Evolutionary conservation across 169 alveolate species (phyloP).

Genomic region (Eimeria necatrix): DNA sequence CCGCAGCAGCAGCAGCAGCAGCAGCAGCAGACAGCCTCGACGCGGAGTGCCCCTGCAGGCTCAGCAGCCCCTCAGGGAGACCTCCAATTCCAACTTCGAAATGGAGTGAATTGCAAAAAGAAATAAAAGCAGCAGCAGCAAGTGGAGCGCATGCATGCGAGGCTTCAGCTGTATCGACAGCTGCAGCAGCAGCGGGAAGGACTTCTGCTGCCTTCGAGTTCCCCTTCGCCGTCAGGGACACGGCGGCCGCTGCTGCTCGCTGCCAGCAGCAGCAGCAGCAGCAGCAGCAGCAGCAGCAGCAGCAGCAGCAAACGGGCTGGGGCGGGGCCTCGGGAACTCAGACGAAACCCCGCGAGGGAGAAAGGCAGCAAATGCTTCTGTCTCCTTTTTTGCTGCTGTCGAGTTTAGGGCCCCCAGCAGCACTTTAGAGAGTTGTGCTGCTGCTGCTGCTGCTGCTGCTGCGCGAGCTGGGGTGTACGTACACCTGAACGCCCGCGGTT

Average conservation of each 20-base stretch:
- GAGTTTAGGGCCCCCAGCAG: background rate
- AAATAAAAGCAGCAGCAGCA: background rate
- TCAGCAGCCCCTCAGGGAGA: background rate
- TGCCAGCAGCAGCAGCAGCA: constrained; percentile 56
- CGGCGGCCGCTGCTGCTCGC: background rate
- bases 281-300: constrained; percentile 5
- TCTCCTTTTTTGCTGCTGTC: background rate
- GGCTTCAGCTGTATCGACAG: constrained; percentile 12
- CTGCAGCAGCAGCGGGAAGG: background rate
- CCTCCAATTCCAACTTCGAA: background rate
- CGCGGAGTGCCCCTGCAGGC: constrained; percentile 32
- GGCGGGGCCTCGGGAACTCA: background rate
- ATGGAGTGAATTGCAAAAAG: background rate
- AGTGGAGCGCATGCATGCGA: no score
- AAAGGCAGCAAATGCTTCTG: background rate
- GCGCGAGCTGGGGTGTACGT: no score
- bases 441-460: no score
- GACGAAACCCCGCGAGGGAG: background rate
- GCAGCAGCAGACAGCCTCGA: background rate
- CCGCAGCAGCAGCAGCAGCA: background rate
- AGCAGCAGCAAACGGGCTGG: background rate
- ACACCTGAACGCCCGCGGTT: no score
- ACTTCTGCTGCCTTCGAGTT: background rate
- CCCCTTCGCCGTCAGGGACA: background rate
- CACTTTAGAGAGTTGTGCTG: background rate